phyloP scores from a whole-genome alignment of 345 rosid species.

The Carallia brachiata region DNA sequence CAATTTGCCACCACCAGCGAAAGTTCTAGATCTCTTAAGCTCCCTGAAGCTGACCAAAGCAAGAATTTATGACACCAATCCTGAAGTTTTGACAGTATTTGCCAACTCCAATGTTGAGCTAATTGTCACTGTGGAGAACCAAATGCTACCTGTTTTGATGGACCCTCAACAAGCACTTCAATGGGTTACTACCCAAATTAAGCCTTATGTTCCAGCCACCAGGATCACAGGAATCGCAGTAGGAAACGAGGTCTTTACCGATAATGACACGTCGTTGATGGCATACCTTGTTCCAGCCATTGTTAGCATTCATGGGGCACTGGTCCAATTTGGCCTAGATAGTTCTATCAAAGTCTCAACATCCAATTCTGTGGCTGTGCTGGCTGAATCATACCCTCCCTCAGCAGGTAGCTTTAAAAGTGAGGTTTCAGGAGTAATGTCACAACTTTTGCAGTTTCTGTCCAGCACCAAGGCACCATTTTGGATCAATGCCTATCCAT shows the following conservation, averaged over 20 bases:
- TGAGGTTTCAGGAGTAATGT: slow-evolving; percentile 47
- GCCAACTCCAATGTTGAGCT: slow-evolving; percentile 62
- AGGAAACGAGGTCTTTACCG: slow-evolving; percentile 73
- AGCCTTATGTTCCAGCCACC: slow-evolving; percentile 69
- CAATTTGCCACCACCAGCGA: slow-evolving; percentile 61
- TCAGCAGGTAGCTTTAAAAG: slow-evolving; percentile 71
- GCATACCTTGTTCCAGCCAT: slow-evolving; percentile 69
- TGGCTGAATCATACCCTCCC: slow-evolving; percentile 71
- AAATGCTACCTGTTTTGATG: slow-evolving; percentile 47
- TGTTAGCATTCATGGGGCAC: slow-evolving; percentile 59
- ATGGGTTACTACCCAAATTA: slow-evolving; percentile 66
- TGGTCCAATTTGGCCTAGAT: slow-evolving; percentile 62
- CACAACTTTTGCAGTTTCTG: slow-evolving; percentile 52
- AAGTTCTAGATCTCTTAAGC: slow-evolving; percentile 56
- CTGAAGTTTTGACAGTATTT: slow-evolving; percentile 60
- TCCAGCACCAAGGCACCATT: slow-evolving; percentile 50
- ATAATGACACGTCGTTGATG: slow-evolving; percentile 42
- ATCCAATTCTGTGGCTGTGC: slow-evolving; percentile 59
- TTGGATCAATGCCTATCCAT: slow-evolving; percentile 93
- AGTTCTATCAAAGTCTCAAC: slow-evolving; percentile 66
- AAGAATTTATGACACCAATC: slow-evolving; percentile 79
- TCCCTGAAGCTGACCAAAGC: slow-evolving; percentile 58
- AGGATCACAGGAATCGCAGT: slow-evolving; percentile 67
- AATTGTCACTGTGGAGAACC: slow-evolving; percentile 69
- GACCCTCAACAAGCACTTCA: slow-evolving; percentile 80